Evolutionary conservation across 1,139 yeast genomes (phyloP), one percentile per base, ranked within the genome.

Genomic region (Candida gigantensis): DNA sequence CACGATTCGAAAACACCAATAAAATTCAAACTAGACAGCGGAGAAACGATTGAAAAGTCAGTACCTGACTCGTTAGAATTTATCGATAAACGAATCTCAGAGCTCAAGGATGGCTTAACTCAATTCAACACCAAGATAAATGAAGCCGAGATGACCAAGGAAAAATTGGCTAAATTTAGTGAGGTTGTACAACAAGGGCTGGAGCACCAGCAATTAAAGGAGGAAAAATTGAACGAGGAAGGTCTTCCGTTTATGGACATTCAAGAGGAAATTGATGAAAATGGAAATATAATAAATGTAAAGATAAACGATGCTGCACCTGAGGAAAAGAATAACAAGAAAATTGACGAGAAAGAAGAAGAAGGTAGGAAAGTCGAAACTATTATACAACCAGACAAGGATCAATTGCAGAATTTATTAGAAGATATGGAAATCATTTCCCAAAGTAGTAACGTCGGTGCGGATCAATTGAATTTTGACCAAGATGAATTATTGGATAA

Each of bases 191-290:
- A 25, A 31, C 11, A 30, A 25, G 34, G 20, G 26, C 29, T 25
- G 3, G 36, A 49, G 13, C 44, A 40, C n/a, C 50, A 43, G 8
- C 52, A 48, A 13, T 16, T 40, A 9, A 28, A 16, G 3, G 20
- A 28, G 15, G 25, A 30, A 8, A 28, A 30, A 10, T 23, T 30
- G 27, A 35, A 65, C 21, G 73, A 67, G 35, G 78, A 68, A 14
- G 78, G 71, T 0, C 55, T 81, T 3, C 88, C 87, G 16, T 55
- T 60, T 35, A 80, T 89, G 81, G 97, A 89, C 40, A 89, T 89
- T 15, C 72, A 82, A 35, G 97, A 90, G 53, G 89, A 84, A 39
- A 60, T 90, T 28, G 96, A 89, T 56, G 95, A 85, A 1, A 80
- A 84, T 9, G 96, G 81, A 0, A 79, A 84, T 44, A 70, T 88